phyloP scores from a whole-genome alignment of 345 rosid genomes.

The Pelargonium nanum region DNA sequence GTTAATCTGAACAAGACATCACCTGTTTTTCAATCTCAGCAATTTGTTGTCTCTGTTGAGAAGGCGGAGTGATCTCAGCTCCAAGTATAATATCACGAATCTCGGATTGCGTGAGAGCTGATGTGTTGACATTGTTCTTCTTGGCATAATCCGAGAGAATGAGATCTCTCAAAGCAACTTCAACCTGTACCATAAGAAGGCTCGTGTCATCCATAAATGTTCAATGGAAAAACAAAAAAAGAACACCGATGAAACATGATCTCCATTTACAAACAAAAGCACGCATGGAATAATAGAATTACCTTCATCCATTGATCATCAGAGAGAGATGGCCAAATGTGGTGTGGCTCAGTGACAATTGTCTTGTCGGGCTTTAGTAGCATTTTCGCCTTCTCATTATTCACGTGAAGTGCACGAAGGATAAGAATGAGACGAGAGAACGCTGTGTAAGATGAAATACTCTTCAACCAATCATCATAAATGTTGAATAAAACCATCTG shows the following conservation, averaged over 20 bases:
- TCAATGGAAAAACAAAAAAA: background rate
- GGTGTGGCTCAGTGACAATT: conserved; percentile 85
- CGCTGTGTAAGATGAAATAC: conserved; percentile 94
- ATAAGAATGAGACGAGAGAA: conserved; percentile 94
- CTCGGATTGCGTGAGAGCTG: conserved; percentile 97
- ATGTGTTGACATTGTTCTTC: conserved; percentile 97
- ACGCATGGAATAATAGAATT: conserved; percentile 3
- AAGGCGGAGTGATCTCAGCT: conserved; percentile 99
- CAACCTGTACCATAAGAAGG: conserved; percentile 39
- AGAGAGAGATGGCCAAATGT: conserved; percentile 93
- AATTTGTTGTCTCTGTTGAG: conserved; percentile 96
- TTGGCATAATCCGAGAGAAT: conserved; percentile 94
- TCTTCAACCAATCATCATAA: conserved; percentile 98
- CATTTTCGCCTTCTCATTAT: conserved; percentile 99
- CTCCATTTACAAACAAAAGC: background rate
- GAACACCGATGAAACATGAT: too few relatives aligned
- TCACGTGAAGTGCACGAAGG: conserved; percentile 98
- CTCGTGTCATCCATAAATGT: background rate
- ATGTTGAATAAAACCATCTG: conserved; percentile 95
- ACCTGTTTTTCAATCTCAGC: conserved; percentile 99
- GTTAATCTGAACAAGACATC: background rate
- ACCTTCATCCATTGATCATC: conserved; percentile 99
- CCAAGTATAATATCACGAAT: conserved; percentile 97
- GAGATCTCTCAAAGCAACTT: conserved; percentile 91
- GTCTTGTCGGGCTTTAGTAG: conserved; percentile 92